Base-by-base conservation (phyloP, 78 protist species). In the Salpingoeca rosetta region DNA sequence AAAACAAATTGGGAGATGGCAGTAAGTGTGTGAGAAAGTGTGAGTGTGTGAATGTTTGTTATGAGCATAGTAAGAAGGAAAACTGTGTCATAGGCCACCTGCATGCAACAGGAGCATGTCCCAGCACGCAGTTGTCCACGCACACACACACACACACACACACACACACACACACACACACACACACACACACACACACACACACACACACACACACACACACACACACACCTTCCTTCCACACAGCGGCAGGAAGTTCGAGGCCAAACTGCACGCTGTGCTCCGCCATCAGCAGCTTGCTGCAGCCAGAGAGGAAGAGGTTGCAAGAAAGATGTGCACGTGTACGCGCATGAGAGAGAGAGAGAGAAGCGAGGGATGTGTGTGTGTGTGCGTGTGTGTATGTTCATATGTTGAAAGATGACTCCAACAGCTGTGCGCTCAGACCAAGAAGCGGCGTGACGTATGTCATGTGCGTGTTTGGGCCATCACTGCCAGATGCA, bases 111-210 rank as follows among this genome's bases (percentile, higher is more conserved):
- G 22, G 72, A 56, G 72, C 22, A 25, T 25, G 72, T 56, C n/a
- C 11, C n/a, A 26, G 0, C 26, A 79, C 0, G 44, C 11, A 36
- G 40, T 40, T 79, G 1, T 10, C 28, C 11, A 36, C 83, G 40
- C 28, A 27, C 74, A 72, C 85, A 83, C 85, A 39, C 78, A 83
- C 74, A 39, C 0, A 39, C 12, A 38, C 85, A 56, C 85, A 56
- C 56, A 37, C 35, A 39, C 31, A 24, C 11, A 45, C 12, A 45
- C 75, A 83, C 76, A 56, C 74, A 56, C 7, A 83, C 76, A 40
- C 85, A 36, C 38, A 39, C 74, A 39, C 85, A 38, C 85, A 56
- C 74, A 0, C 73, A 83, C 1, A 83, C 36, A 72, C n/a, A 72
- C 25, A 28, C 25, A 11, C 25, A 35, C 25, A 72, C 76, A 72